Percentiles rank a stretch among this genome's conserved stretches.
Evolutionary conservation across 768 basidiomycete genomes (phyloP).

Genomic region (Pleurotus giganteus): DNA sequence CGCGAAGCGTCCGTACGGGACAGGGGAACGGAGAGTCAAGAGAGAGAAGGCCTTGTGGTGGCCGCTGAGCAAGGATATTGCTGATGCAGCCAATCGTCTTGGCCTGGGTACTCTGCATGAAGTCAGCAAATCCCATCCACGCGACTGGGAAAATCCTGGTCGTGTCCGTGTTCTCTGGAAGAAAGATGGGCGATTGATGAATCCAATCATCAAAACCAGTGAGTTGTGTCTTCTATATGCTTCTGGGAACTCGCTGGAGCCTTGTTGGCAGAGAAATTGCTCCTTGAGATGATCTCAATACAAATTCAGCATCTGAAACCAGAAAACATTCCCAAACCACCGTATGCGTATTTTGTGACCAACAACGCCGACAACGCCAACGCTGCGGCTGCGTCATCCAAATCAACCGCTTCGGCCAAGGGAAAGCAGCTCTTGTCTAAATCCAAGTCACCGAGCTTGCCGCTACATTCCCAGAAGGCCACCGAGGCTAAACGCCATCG

Average conservation of each 20-base stretch:
- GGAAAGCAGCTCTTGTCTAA: constrained; percentile 52
- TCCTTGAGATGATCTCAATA: constrained; percentile 70
- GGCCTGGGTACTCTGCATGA: constrained; percentile 85
- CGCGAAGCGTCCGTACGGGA: constrained; percentile 86
- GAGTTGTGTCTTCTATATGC: constrained; percentile 25
- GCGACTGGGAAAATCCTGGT: constrained; percentile 98
- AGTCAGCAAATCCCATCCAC: constrained; percentile 86
- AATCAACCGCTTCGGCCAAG: constrained; percentile 26
- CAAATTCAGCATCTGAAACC: constrained; percentile 75
- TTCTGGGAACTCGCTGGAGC: not conserved
- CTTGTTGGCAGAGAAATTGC: constrained; percentile 63
- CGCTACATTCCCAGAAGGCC: constrained; percentile 23
- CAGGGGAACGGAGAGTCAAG: constrained; percentile 78
- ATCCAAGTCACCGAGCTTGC: constrained; percentile 38
- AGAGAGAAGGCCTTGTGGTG: constrained; percentile 86
- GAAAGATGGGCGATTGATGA: constrained; percentile 68
- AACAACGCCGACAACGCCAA: constrained; percentile 25
- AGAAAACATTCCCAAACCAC: constrained; percentile 64
- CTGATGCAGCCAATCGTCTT: constrained; percentile 74
- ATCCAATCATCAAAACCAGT: constrained; percentile 76
- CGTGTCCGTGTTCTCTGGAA: constrained; percentile 93
- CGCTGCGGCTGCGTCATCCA: constrained; percentile 28
- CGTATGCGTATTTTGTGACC: constrained; percentile 42
- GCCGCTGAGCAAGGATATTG: constrained; percentile 93
- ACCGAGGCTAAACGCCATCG: constrained; percentile 32